Evolutionary conservation across 768 basidiomycete genomes (phyloP).

Genomic region (Kondoa malvinella): DNA sequence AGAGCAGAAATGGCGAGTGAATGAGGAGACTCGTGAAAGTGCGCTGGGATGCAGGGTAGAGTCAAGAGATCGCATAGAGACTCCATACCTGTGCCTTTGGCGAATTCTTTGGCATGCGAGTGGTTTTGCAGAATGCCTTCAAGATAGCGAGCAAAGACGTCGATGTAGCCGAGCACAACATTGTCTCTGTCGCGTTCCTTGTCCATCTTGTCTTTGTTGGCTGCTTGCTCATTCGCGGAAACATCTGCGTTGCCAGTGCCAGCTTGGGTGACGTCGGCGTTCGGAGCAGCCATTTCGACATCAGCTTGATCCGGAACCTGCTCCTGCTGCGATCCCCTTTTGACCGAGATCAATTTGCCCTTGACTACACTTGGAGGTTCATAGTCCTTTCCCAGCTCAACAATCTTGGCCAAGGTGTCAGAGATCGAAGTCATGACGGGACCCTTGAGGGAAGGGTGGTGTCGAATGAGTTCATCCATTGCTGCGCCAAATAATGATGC

Average conservation of each 20-base stretch:
- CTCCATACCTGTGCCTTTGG: constrained; percentile 56
- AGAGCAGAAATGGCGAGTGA: constrained; percentile 78
- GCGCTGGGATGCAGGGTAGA: constrained; percentile 71
- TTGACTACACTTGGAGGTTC: constrained; percentile 9
- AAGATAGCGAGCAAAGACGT: constrained; percentile 54
- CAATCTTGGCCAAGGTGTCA: constrained; percentile 51
- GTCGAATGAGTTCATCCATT: constrained; percentile 86
- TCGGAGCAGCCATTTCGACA: background rate
- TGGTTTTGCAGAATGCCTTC: constrained; percentile 88
- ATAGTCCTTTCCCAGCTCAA: constrained; percentile 45
- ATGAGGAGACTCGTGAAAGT: constrained; percentile 66
- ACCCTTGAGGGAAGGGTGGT: constrained; percentile 73
- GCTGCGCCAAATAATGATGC: constrained; percentile 71
- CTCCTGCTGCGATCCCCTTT: too few relatives aligned
- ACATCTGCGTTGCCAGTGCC: too few relatives aligned
- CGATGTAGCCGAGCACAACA: constrained; percentile 28
- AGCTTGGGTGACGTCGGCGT: too few relatives aligned
- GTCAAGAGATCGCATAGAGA: constrained; percentile 59
- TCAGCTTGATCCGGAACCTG: background rate
- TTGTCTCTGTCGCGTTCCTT: constrained; percentile 21
- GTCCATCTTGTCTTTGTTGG: constrained; percentile 12
- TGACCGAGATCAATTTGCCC: background rate
- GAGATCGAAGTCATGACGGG: constrained; percentile 63
- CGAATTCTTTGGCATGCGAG: constrained; percentile 76
- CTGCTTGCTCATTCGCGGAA: constrained; percentile 1